Evolutionary conservation across 805 yeast genomes (phyloP), one percentile per base, ranked within the genome.

Genomic region (Saturnispora gosingensis): DNA sequence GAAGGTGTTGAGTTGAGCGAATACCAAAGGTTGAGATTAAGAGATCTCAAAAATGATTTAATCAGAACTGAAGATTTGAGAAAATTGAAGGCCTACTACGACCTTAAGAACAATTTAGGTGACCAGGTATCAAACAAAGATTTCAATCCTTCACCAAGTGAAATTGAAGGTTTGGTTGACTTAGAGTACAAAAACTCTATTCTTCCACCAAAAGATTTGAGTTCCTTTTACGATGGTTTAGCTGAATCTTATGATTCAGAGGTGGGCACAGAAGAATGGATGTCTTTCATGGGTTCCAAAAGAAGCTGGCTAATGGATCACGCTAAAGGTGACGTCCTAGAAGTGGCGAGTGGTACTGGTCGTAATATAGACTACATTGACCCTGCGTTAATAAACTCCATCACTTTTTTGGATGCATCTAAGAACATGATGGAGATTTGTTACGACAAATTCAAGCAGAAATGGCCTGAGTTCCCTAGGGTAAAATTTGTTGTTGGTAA

Each of bases 291-390:
- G 75, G 80, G 83, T 52, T 70, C 72, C 69, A 82, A 73, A 77
- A 75, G 97, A 60, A 81, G 81, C 59, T 83, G 93, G 86, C 66
- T 85, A 45, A 85, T 86, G 89, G 77, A 72, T 36, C 85, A 85
- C 55, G 77, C 83, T 47, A 70, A 73, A 53, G 99, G 99, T 22
- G 97, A 93, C 63, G 97, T 89, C 2, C 70, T 93, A 52, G 99
- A 93, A 67, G 93, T 91, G 10, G 84, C 97, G 0, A 87, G 95
- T 63, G 99, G 99, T 53, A 93, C 99, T 0, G 98, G 99, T 6
- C 77, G 98, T 67, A 93, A 93, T 64, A 77, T 91, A 52, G 82
- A 83, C 46, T 90, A 83, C 63, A 68, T 88, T 58, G 76, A 82
- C 49, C 77, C 82, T 20, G 73, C 77, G 1, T 64, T 71, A 27